Percentiles rank a stretch among this genome's conserved stretches.
These are phyloP conservation scores for Triadica sebifera DNA, from an alignment of 345 rosid genomes.

Conservation along the genomic window DNA sequence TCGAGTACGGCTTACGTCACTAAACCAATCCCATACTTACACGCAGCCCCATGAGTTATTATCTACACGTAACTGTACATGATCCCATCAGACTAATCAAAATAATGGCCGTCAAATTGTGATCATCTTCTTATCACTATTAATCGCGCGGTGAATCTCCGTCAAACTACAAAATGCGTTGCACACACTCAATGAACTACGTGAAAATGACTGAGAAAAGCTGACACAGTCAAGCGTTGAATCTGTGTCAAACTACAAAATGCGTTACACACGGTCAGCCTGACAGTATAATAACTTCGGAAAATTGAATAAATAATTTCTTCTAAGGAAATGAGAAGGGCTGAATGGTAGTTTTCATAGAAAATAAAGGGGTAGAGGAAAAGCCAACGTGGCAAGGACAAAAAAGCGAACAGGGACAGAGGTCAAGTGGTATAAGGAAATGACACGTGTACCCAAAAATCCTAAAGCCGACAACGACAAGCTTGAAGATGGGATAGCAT, in stretches of 20 bases:
- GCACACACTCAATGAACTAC: constrained; percentile 4
- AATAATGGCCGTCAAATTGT: background rate
- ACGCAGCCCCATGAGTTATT: constrained; percentile 14
- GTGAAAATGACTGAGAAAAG: constrained; percentile 6
- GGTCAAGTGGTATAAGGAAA: constrained; percentile 9
- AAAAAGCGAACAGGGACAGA: background rate
- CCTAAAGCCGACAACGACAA: constrained; percentile 38
- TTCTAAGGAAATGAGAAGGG: background rate
- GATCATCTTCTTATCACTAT: background rate
- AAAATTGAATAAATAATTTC: background rate
- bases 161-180: background rate
- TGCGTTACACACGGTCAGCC: no score
- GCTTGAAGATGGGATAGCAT: constrained; percentile 37
- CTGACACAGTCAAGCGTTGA: no score
- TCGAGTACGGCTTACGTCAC: constrained; percentile 40
- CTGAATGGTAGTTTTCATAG: background rate
- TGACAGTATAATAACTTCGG: background rate
- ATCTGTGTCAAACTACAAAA: no score
- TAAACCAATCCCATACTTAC: background rate
- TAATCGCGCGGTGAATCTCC: background rate
- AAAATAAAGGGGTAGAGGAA: background rate
- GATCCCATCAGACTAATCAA: background rate
- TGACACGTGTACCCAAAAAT: constrained; percentile 32
- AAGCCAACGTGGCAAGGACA: constrained; percentile 24
- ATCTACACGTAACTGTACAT: background rate